Conservation (phyloP, 1,284 basidiomycete species). For the Puccinia polysora region DNA sequence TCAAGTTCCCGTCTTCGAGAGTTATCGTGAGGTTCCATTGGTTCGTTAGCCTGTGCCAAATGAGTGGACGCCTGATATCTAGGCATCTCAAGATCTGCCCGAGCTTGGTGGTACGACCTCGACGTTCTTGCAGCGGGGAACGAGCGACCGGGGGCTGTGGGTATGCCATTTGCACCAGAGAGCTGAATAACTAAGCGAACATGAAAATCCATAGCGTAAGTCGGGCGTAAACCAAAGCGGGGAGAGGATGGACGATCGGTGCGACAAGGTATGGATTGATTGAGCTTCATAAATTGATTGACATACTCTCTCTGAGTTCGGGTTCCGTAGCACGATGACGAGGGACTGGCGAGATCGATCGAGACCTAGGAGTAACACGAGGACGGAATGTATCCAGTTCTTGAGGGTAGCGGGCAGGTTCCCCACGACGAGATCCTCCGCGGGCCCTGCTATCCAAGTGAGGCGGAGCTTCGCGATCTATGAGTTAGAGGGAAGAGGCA, state of each 20-base stretch:
- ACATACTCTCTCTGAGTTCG: constrained; percentile 30
- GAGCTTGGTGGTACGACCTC: neutral
- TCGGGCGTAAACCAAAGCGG: too few species aligned
- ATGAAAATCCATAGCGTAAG: neutral
- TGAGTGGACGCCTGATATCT: neutral
- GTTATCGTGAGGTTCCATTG: neutral
- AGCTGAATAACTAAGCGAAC: constrained; percentile 21
- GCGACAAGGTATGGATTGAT: neutral
- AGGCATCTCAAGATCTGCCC: constrained; percentile 2
- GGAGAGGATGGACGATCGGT: neutral
- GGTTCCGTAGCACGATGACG: constrained; percentile 17
- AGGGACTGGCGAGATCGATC: constrained; percentile 22
- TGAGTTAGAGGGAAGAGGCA: neutral
- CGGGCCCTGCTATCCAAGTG: neutral
- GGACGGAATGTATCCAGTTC: constrained; percentile 1
- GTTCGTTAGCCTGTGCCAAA: neutral
- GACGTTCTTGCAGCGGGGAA: constrained; percentile 5
- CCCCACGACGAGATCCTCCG: neutral
- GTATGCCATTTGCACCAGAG: constrained; percentile 28
- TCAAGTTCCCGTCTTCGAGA: neutral
- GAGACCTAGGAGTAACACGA: constrained; percentile 3
- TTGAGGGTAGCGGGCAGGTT: constrained; percentile 10
- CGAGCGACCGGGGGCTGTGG: constrained; percentile 19
- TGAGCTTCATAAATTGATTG: neutral
- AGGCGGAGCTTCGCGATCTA: constrained; percentile 17